phyloP scores from a whole-genome alignment of 352 stramenopile species.

The Phytophthora quininea region DNA sequence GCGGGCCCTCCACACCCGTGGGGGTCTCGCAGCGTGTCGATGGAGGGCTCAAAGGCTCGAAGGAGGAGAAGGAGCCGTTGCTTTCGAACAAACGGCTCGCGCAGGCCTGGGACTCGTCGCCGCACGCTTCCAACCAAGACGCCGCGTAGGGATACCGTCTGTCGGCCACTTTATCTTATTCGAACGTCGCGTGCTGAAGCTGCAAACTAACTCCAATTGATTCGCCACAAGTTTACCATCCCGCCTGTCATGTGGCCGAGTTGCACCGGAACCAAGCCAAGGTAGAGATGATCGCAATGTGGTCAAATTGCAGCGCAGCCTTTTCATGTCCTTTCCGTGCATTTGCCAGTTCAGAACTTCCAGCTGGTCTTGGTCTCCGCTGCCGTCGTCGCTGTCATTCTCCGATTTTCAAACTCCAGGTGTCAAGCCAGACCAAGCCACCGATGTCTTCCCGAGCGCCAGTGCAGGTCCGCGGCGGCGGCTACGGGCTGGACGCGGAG shows the following conservation, averaged over 20 bases:
- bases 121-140: slow-evolving; percentile 26
- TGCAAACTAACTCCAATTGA: too few species aligned
- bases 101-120: slow-evolving; percentile 47
- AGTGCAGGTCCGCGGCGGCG: slow-evolving; percentile 71
- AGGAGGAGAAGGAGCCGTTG: slow-evolving; percentile 65
- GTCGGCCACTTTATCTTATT: too few species aligned
- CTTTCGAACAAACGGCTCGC: slow-evolving; percentile 60
- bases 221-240: too few species aligned
- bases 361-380: not conserved
- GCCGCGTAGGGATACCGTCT: slow-evolving; percentile 4
- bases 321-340: not conserved
- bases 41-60: slow-evolving; percentile 35
- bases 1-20: slow-evolving; percentile 24
- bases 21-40: slow-evolving; percentile 11
- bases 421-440: not conserved
- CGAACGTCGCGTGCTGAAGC: too few species aligned
- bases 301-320: too few species aligned
- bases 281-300: too few species aligned
- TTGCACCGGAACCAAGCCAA: too few species aligned
- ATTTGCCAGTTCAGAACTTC: not conserved
- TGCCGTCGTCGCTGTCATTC: slow-evolving; percentile 26
- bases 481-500: slow-evolving; percentile 91
- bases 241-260: too few species aligned
- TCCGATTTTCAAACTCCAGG: slow-evolving; percentile 27
- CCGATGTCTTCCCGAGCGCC: slow-evolving; percentile 43